Percentiles rank a stretch among this genome's conserved stretches.
Evolutionary conservation across 106 monocot genomes (phyloP).

Genomic region (Narthecium ossifragum): DNA sequence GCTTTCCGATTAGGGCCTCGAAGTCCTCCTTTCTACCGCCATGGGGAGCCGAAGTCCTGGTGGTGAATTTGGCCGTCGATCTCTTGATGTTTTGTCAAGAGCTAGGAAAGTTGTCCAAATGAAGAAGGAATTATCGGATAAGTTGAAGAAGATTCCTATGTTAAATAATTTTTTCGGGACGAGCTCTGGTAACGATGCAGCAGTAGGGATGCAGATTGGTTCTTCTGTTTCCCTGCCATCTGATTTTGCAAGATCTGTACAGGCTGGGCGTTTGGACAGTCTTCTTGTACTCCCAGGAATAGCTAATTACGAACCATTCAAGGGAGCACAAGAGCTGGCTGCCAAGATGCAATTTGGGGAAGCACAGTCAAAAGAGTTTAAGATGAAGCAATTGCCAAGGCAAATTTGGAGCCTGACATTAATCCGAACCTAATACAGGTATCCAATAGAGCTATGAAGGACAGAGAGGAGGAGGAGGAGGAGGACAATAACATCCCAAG

Average conservation of each 20-base stretch:
- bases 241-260: constrained; percentile 10
- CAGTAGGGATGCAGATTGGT: constrained; percentile 1
- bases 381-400: constrained; percentile 82
- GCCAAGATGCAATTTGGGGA: constrained; percentile 98
- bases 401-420: constrained; percentile 83
- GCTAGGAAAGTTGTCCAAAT: constrained; percentile 93
- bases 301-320: constrained; percentile 74
- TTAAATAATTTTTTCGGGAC: constrained; percentile 36
- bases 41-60: too few species aligned
- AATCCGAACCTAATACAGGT: constrained; percentile 94
- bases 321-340: constrained; percentile 90
- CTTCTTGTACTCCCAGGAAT: constrained; percentile 30
- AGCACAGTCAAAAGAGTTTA: constrained; percentile 86
- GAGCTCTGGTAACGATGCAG: constrained; percentile 12
- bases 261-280: constrained; percentile 10
- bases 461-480: constrained; percentile 70
- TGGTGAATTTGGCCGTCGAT: constrained; percentile 60
- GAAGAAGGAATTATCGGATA: constrained; percentile 85
- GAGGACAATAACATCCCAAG: too few species aligned
- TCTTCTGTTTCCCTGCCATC: constrained; percentile 12
- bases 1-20: too few species aligned
- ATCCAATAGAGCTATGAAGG: constrained; percentile 46
- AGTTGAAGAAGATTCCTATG: constrained; percentile 83
- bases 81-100: constrained; percentile 98
- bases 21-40: too few species aligned